These are phyloP conservation scores for Colletotrichum sp. DNA, from an alignment of 2,329 filamentous ascomycete genomes.

Conservation along the genomic window DNA sequence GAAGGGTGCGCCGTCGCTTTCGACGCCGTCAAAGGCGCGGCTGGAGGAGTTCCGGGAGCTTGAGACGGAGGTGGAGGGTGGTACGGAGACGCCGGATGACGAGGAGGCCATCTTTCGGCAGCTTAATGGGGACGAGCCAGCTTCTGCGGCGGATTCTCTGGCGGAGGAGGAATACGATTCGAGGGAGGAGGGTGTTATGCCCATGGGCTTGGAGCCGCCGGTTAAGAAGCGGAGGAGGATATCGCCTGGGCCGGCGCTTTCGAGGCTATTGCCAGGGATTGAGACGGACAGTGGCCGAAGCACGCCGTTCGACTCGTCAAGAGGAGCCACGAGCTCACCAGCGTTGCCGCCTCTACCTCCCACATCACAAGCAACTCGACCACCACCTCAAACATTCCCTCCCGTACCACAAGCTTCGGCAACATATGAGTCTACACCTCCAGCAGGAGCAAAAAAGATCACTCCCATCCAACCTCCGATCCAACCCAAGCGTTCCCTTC, in stretches of 20 bases:
- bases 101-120: conserved; percentile 13
- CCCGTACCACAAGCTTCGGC: background rate
- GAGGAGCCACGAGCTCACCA: conserved; percentile 6
- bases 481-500: background rate
- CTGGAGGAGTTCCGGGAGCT: conserved; percentile 30
- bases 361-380: background rate
- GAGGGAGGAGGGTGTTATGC: background rate
- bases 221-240: conserved; percentile 8
- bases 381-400: background rate
- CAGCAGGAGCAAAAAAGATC: background rate
- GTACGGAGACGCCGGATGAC: conserved; percentile 29
- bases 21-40: conserved; percentile 38
- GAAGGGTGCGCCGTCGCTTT: conserved; percentile 37
- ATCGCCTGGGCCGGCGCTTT: background rate
- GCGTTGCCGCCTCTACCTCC: background rate
- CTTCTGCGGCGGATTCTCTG: background rate
- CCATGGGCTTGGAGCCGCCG: background rate
- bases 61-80: conserved; percentile 27
- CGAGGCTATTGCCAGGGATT: background rate
- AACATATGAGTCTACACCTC: background rate
- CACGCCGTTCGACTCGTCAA: conserved; percentile 1
- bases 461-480: background rate
- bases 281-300: conserved; percentile 7
- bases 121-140: background rate
- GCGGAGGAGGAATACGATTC: background rate